These are phyloP conservation scores for Rhododendron molle DNA, from an alignment of 148 eudicot genomes.

Conservation along the genomic window DNA sequence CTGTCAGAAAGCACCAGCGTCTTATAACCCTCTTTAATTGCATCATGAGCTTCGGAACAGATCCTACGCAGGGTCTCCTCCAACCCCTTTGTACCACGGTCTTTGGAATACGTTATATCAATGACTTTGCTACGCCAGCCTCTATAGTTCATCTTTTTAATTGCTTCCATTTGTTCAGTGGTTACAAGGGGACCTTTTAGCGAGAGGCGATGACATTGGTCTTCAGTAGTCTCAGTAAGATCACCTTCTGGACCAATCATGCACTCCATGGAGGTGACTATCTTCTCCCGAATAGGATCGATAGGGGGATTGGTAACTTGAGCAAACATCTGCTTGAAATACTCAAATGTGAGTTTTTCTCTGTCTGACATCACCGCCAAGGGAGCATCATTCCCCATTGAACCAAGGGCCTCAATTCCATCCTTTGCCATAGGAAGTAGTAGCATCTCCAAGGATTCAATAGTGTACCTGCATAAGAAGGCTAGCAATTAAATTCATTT, in stretches of 20 bases:
- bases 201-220: slow-evolving; percentile 91
- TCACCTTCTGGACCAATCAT: slow-evolving; percentile 99
- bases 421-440: slow-evolving; percentile 98
- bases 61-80: slow-evolving; percentile 91
- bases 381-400: slow-evolving; percentile 99
- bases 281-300: slow-evolving; percentile 96
- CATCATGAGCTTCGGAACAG: slow-evolving; percentile 75
- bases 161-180: slow-evolving; percentile 87
- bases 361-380: slow-evolving; percentile 98
- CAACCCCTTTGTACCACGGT: slow-evolving; percentile 76
- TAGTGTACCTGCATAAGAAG: slow-evolving; percentile 59
- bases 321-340: slow-evolving; percentile 99
- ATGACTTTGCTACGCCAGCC: slow-evolving; percentile 96
- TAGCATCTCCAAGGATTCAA: slow-evolving; percentile 91
- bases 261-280: slow-evolving; percentile 97
- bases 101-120: slow-evolving; percentile 78
- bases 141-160: slow-evolving; percentile 88
- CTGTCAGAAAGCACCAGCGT: slow-evolving; percentile 87
- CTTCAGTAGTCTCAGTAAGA: slow-evolving; percentile 94
- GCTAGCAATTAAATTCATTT: neutral
- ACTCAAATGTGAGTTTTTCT: slow-evolving; percentile 93
- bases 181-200: slow-evolving; percentile 87
- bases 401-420: slow-evolving; percentile 94
- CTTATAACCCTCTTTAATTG: slow-evolving; percentile 81
- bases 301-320: slow-evolving; percentile 99